These are phyloP conservation scores for Trichoderma asperellum DNA, from an alignment of 2,329 filamentous ascomycete genomes.

Conservation along the genomic window DNA sequence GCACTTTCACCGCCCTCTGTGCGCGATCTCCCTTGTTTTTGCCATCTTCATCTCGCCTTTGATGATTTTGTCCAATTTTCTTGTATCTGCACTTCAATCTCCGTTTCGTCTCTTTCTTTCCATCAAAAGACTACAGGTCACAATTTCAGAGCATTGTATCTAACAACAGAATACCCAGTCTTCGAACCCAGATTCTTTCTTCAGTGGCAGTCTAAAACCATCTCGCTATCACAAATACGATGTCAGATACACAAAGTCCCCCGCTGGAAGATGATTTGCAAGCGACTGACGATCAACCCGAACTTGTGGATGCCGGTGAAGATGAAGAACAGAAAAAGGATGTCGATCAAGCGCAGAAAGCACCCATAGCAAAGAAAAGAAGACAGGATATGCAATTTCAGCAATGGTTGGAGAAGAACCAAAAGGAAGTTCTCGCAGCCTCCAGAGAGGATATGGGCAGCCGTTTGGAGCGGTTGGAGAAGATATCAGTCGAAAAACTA, in stretches of 20 bases:
- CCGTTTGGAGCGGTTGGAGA: slow-evolving; percentile 38
- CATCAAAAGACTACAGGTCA: background rate
- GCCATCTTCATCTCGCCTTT: background rate
- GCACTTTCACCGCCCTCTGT: slow-evolving; percentile 13
- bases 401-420: slow-evolving; percentile 45
- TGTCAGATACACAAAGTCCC: background rate
- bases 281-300: background rate
- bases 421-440: slow-evolving; percentile 41
- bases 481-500: slow-evolving; percentile 33
- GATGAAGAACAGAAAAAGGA: slow-evolving; percentile 23
- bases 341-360: slow-evolving; percentile 40
- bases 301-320: background rate
- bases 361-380: slow-evolving; percentile 53
- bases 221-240: background rate
- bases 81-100: background rate
- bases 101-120: background rate
- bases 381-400: slow-evolving; percentile 57
- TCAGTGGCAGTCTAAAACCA: too few species aligned
- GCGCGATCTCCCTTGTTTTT: background rate
- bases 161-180: background rate
- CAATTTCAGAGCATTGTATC: background rate
- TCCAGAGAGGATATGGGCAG: slow-evolving; percentile 32
- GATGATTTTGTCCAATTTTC: background rate
- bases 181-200: too few species aligned
- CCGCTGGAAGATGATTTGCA: background rate